Conservation (phyloP, 768 basidiomycete species). For the Dacryopinax spathularia region DNA sequence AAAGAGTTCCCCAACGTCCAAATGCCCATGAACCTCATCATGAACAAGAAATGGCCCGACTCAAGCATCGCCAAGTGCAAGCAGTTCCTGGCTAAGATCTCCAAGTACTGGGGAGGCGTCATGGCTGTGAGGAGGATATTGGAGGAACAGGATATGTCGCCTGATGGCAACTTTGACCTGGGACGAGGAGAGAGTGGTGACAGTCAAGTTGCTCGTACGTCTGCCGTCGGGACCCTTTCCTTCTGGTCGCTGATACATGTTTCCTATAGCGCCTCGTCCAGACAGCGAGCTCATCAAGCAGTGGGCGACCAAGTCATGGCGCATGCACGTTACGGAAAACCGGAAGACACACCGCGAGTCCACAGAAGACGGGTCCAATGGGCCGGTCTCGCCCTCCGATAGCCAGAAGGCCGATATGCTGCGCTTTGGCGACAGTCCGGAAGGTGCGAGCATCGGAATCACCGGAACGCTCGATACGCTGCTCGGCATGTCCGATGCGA, state of each 20-base stretch:
- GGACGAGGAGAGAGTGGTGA: constrained; percentile 13
- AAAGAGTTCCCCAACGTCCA: constrained; percentile 6
- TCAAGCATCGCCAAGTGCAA: constrained; percentile 10
- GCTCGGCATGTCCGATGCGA: neutral
- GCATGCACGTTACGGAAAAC: constrained; percentile 5
- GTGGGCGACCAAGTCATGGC: constrained; percentile 13
- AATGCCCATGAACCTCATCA: constrained; percentile 9
- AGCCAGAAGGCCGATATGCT: neutral
- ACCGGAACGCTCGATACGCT: constrained; percentile 11
- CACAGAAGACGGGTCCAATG: constrained; percentile 3
- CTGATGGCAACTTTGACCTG: constrained; percentile 12
- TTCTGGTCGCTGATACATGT: neutral
- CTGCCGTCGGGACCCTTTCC: neutral
- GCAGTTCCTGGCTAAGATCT: constrained; percentile 11
- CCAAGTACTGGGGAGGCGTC: constrained; percentile 14
- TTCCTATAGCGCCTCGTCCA: constrained; percentile 9
- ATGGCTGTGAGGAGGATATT: constrained; percentile 11
- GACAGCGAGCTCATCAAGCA: constrained; percentile 15
- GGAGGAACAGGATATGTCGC: constrained; percentile 11
- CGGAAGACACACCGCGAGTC: neutral
- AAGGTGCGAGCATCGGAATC: constrained; percentile 11
- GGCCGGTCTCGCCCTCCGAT: constrained; percentile 3
- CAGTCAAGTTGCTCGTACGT: constrained; percentile 11
- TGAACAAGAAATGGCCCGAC: constrained; percentile 12
- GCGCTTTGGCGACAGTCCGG: constrained; percentile 7